These are phyloP conservation scores for Metahyphopichia silvanorum DNA, from an alignment of 805 yeast species.

Conservation along the genomic window DNA sequence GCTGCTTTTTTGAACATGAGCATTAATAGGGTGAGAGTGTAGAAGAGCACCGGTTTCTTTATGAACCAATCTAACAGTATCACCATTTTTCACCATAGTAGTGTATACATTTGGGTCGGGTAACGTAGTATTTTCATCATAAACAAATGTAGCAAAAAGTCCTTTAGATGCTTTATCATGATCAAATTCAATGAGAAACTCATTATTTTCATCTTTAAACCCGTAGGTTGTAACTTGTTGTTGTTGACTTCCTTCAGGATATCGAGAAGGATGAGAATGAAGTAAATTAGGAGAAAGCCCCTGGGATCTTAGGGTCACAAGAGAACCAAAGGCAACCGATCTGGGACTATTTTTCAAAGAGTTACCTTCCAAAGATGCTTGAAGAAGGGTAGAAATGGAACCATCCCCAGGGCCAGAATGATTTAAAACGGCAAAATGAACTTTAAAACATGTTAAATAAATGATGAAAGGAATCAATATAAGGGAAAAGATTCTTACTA, in stretches of 20 bases:
- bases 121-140: constrained; percentile 12
- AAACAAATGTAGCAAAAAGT: constrained; percentile 28
- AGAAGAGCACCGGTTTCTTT: constrained; percentile 66
- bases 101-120: constrained; percentile 11
- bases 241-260: constrained; percentile 90
- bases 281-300: constrained; percentile 71
- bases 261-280: constrained; percentile 84
- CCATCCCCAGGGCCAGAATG: constrained; percentile 93
- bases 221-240: constrained; percentile 94
- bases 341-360: constrained; percentile 66
- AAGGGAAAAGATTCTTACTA: constrained; percentile 58
- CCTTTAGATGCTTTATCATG: constrained; percentile 38
- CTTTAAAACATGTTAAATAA: constrained; percentile 69
- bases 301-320: constrained; percentile 63
- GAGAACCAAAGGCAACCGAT: constrained; percentile 59
- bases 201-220: constrained; percentile 82
- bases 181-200: constrained; percentile 68
- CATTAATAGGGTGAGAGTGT: constrained; percentile 78
- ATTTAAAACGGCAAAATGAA: constrained; percentile 73
- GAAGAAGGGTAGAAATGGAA: constrained; percentile 84
- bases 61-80: constrained; percentile 69
- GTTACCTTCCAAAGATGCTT: constrained; percentile 74
- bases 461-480: constrained; percentile 70
- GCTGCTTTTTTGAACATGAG: constrained; percentile 63
- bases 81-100: constrained; percentile 54